Evolutionary conservation across 2,329 filamentous ascomycete genomes (phyloP).

Genomic region (Zasmidium citrigriseum): DNA sequence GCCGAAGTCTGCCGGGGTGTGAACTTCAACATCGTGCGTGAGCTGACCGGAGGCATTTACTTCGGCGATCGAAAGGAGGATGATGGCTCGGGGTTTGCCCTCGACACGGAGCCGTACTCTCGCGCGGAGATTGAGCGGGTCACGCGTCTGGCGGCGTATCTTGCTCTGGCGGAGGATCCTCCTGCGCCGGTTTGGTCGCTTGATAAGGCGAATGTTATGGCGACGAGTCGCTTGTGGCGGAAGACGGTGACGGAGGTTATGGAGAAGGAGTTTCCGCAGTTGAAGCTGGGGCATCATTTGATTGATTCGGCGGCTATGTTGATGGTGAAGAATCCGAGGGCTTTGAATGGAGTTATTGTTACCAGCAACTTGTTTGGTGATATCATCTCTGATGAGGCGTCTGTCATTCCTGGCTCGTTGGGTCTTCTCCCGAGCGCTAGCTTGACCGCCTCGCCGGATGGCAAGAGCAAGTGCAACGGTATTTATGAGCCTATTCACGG

Average conservation of each 20-base stretch:
- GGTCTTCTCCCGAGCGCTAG: conserved; percentile 87
- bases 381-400: conserved; percentile 93
- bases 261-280: conserved; percentile 82
- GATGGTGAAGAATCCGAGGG: conserved; percentile 89
- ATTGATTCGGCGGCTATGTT: conserved; percentile 98
- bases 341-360: conserved; percentile 86
- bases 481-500: conserved; percentile 98
- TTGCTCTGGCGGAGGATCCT: conserved; percentile 75
- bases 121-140: conserved; percentile 85
- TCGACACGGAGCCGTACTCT: conserved; percentile 86
- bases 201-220: conserved; percentile 96
- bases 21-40: conserved; percentile 90
- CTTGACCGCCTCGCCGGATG: conserved; percentile 82
- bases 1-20: conserved; percentile 80
- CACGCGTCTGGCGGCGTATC: conserved; percentile 74
- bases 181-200: conserved; percentile 80
- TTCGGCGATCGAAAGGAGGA: conserved; percentile 87
- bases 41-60: conserved; percentile 91
- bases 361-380: conserved; percentile 95
- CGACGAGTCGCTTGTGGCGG: conserved; percentile 85
- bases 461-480: conserved; percentile 80
- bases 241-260: conserved; percentile 84
- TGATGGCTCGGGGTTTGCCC: conserved; percentile 71
- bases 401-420: conserved; percentile 87
- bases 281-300: conserved; percentile 83